Evolutionary conservation across 805 yeast genomes (phyloP).

Genomic region (Priceomyces fermenticarens): DNA sequence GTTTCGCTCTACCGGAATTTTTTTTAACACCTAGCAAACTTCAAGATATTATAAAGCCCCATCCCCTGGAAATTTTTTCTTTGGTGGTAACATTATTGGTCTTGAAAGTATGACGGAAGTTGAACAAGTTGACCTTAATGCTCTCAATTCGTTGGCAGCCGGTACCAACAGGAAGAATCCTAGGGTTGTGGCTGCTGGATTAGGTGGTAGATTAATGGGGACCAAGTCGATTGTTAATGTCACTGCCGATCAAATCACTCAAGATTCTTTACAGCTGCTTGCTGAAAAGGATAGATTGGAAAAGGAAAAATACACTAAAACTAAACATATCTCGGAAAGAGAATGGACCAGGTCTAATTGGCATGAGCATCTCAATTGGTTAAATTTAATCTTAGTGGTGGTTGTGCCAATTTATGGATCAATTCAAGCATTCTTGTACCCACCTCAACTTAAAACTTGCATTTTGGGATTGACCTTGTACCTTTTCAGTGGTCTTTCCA

Average conservation of each 20-base stretch:
- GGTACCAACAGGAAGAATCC: conserved; percentile 70
- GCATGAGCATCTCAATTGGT: conserved; percentile 76
- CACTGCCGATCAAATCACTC: conserved; percentile 60
- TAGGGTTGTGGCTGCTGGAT: conserved; percentile 74
- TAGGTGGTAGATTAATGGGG: conserved; percentile 78
- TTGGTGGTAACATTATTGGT: too few relatives aligned
- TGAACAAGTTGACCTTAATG: conserved; percentile 52
- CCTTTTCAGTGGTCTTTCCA: conserved; percentile 63
- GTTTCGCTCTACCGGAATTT: too few relatives aligned
- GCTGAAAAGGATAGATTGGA: conserved; percentile 38
- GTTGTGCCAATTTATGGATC: conserved; percentile 58
- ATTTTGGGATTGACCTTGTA: conserved; percentile 54
- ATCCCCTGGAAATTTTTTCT: too few relatives aligned
- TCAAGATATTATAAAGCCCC: too few relatives aligned
- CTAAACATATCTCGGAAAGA: conserved; percentile 66
- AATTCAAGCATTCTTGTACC: conserved; percentile 40
- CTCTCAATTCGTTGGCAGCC: conserved; percentile 77
- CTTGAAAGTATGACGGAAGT: conserved; percentile 5
- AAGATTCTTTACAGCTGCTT: conserved; percentile 45
- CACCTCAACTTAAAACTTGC: conserved; percentile 52
- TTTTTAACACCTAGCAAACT: too few relatives aligned
- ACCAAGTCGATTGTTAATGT: conserved; percentile 68
- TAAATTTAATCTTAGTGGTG: conserved; percentile 64
- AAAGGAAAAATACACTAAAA: conserved; percentile 36
- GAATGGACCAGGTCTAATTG: conserved; percentile 76